Evolutionary conservation across 805 yeast genomes (phyloP).

Genomic region (Metschnikowia noctiluminum): DNA sequence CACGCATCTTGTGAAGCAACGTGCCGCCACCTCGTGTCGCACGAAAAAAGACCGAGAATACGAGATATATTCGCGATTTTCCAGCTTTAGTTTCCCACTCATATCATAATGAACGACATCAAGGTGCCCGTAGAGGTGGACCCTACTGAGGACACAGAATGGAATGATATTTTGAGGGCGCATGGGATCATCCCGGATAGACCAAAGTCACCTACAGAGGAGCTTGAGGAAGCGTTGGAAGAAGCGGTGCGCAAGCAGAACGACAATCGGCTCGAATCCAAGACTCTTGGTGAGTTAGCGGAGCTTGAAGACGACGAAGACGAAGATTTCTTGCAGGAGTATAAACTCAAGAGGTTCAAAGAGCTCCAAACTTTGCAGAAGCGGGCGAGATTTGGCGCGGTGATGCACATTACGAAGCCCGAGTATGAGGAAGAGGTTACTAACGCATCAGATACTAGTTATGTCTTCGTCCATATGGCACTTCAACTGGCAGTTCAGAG

Average conservation of each 20-base stretch:
- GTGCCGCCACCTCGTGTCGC: not conserved
- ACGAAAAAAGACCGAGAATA: not conserved
- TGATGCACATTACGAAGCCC: slow-evolving; percentile 76
- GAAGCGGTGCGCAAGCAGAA: slow-evolving; percentile 79
- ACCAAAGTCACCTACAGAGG: slow-evolving; percentile 83
- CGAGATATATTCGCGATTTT: not conserved
- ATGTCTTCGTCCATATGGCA: slow-evolving; percentile 77
- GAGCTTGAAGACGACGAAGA: slow-evolving; percentile 91
- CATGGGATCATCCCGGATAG: slow-evolving; percentile 92
- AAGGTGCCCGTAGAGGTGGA: slow-evolving; percentile 83
- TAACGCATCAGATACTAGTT: slow-evolving; percentile 60
- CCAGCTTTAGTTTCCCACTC: not conserved
- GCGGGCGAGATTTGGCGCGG: slow-evolving; percentile 66
- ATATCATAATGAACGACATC: slow-evolving; percentile 37
- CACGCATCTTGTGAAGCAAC: too few relatives aligned
- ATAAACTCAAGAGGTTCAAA: slow-evolving; percentile 72
- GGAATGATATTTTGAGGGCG: slow-evolving; percentile 92
- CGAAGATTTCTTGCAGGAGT: slow-evolving; percentile 79
- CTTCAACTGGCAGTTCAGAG: slow-evolving; percentile 68
- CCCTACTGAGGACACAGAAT: slow-evolving; percentile 95
- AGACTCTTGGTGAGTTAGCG: slow-evolving; percentile 76
- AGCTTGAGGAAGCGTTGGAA: slow-evolving; percentile 82
- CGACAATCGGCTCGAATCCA: slow-evolving; percentile 75
- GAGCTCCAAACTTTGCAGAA: slow-evolving; percentile 63
- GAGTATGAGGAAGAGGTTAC: slow-evolving; percentile 88